Base-by-base conservation (phyloP, 139 green algal genomes). In the Coelastrella sp. region DNA sequence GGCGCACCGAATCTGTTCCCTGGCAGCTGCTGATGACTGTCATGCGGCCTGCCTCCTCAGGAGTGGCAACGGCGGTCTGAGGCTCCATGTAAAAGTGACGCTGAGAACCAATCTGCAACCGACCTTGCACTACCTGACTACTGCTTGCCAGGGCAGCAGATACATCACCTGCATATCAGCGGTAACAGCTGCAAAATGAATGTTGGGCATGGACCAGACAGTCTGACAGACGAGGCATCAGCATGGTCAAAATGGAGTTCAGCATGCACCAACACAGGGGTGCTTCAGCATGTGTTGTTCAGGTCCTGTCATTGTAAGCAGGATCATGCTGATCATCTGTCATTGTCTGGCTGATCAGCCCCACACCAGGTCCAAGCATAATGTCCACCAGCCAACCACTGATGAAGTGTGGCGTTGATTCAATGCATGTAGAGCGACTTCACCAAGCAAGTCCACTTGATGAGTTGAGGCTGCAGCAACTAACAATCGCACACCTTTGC, bases 11-110 rank as follows among this genome's bases (percentile, higher is more conserved):
- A 60, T 96, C 92, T 1, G 73, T 57, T 11, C 68, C 25, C 86
- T 97, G 95, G 35, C 90, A 92, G 61, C 90, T 78, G 76, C 60
- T 90, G 68, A 90, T 79, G 78, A 97, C 87, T 49, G 79, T 79
- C 65, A 97, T 66, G 7, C 22, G 6, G 59, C 94, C 93, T 19
- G 92, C 95, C 90, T 97, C 95, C 19, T 94, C 92, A 9, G 92
- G 92, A 81, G 68, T 66, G 27, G 90, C 91, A 17, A 94, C 90
- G 56, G 95, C 92, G 11, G 74, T 89, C 90, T 96, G 94, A 1
- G 92, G 91, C 94, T 97, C 95, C 89, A 97, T 91, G 90, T 97
- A 96, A 7, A 95, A 87, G 76, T 96, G 95, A n/a, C 90, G 80
- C 88, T 94, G 87, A n/a, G 91, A 88, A 4, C 90, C 90, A 6